Conservation (phyloP, 345 rosid genomes). For the Populus ilicifolia region DNA sequence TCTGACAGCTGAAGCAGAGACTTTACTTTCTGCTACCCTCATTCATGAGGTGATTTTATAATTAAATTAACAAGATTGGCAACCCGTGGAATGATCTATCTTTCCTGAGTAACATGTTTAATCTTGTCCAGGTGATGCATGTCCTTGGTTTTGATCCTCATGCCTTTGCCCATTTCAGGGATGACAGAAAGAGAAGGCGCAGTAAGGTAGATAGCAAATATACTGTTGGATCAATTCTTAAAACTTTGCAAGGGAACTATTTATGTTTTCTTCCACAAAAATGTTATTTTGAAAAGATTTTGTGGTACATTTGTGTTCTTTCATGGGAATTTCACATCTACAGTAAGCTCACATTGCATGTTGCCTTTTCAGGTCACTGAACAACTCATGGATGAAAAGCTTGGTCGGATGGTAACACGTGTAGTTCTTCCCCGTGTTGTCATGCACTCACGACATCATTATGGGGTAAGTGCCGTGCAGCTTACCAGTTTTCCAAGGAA, state of each 20-base stretch:
- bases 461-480: slow-evolving; percentile 53
- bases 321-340: neutral
- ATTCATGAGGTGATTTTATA: slow-evolving; percentile 71
- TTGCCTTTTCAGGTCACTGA: slow-evolving; percentile 59
- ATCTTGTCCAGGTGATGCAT: slow-evolving; percentile 80
- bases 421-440: slow-evolving; percentile 96
- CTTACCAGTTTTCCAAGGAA: neutral
- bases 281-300: neutral
- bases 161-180: slow-evolving; percentile 97
- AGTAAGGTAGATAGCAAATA: slow-evolving; percentile 47
- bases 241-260: neutral
- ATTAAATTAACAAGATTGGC: slow-evolving; percentile 6
- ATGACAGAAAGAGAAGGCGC: slow-evolving; percentile 96
- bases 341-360: neutral
- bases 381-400: slow-evolving; percentile 85
- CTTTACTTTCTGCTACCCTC: slow-evolving; percentile 93
- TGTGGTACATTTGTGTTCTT: neutral
- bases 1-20: slow-evolving; percentile 95
- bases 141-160: slow-evolving; percentile 99
- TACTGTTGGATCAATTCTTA: neutral
- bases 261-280: neutral
- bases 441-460: slow-evolving; percentile 94
- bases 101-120: slow-evolving; percentile 2
- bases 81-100: neutral
- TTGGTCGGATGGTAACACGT: slow-evolving; percentile 87